Evolutionary conservation across 768 basidiomycete species (phyloP), one percentile per base, ranked within the genome.

Genomic region (Psilocybe cyanescens): DNA sequence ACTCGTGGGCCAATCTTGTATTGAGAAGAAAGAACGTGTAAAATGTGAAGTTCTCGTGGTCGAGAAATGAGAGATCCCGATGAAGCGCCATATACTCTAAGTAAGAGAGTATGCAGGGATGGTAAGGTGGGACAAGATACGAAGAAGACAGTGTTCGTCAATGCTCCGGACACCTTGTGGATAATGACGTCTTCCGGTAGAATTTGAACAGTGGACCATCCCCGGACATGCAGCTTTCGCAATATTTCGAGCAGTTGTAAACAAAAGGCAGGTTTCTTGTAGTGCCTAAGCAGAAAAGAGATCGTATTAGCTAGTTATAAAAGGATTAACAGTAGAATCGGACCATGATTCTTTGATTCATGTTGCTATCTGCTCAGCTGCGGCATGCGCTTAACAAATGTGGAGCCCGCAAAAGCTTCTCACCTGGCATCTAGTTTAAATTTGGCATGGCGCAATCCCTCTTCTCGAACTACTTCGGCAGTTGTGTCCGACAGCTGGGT

Each of bases 61-160:
- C 97, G 92, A 59, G 92, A 94, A 71, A 99, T 95, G 70, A 99
- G 86, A 11, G 86, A 80, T 30, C 86, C 86, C 4, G 95, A 94
- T 51, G 93, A 93, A 4, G 92, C 80, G 7, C 97, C 97, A 72
- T 98, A 99, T 58, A 99, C 85, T 62, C 97, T 90, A 61, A 99
- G 85, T 8, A 99, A 83, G 29, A 98, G 74, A 1, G 92, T 96
- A 65, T 79, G 82, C 55, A 78, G 74, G 58, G 73, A 77, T 57
- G 76, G 78, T 17, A 74, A 72, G 33, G 79, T 71, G 39, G 85
- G 80, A 70, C 87, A 94, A 8, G 95, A 93, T 57, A 98, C 90
- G 76, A 99, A 99, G 78, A 94, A 99, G 58, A 99, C 95, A 58
- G 93, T 91, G 74, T 99, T 99, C 45, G 97, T 99, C 65, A 98